Evolutionary conservation across 352 stramenopile species (phyloP).

Genomic region (Phytophthora chlamydospora): DNA sequence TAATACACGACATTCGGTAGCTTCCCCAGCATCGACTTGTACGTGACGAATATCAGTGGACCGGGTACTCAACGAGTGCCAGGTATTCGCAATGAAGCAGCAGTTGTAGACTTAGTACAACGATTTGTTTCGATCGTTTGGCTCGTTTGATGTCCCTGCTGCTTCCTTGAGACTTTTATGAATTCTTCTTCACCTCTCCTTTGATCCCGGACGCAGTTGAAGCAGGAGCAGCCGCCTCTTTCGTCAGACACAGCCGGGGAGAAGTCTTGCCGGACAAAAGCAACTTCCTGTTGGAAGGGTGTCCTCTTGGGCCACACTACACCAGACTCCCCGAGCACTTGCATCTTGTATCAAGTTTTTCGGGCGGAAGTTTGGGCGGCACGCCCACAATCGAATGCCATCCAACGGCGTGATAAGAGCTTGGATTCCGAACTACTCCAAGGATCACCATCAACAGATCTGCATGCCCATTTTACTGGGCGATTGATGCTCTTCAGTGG

Average conservation of each 20-base stretch:
- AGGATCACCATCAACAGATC: slow-evolving; percentile 15
- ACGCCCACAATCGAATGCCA: slow-evolving; percentile 14
- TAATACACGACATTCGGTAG: slow-evolving; percentile 49
- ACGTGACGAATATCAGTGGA: slow-evolving; percentile 39
- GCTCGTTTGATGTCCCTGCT: not conserved
- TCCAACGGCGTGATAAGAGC: slow-evolving; percentile 9
- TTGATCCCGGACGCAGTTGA: slow-evolving; percentile 11
- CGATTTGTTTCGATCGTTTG: slow-evolving; percentile 15
- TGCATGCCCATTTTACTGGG: not conserved
- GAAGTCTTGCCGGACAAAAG: no score
- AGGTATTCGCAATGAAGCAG: slow-evolving; percentile 45
- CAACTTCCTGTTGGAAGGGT: slow-evolving; percentile 11
- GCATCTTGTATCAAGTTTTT: slow-evolving; percentile 13
- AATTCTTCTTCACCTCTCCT: not conserved
- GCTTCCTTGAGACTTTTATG: not conserved
- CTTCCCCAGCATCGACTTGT: slow-evolving; percentile 39
- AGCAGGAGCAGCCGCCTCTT: slow-evolving; percentile 8
- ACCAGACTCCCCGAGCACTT: slow-evolving; percentile 10
- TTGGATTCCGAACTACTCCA: slow-evolving; percentile 15
- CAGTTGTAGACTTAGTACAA: slow-evolving; percentile 33
- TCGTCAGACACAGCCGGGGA: no score
- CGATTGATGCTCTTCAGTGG: not conserved
- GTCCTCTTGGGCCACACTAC: slow-evolving; percentile 9
- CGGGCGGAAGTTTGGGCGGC: slow-evolving; percentile 7
- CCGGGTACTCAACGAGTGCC: slow-evolving; percentile 45